Evolutionary conservation across 441 rosid genomes (phyloP), one percentile per base, ranked within the genome.

Genomic region (Sinapis alba): DNA sequence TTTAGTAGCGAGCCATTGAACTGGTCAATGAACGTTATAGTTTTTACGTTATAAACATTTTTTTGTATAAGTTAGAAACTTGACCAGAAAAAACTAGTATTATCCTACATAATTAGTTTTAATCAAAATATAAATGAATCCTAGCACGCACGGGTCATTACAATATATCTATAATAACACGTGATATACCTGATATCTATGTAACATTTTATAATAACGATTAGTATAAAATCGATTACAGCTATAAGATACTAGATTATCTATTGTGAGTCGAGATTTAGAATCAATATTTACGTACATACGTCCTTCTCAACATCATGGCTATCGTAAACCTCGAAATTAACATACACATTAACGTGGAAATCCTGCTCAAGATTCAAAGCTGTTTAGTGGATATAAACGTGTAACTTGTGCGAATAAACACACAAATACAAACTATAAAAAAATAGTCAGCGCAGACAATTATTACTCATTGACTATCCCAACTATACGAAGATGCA

Each of bases 391-490:
- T 36, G 18, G 18, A 36, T 61, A 34, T 5, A 51, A 72, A 72
- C 20, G 53, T 45, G 53, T 45, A 45, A 45, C 7, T 36, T 63
- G 76, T 62, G 69, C 34, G 62, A 59, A 53, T 36, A 18, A 51
- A 62, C 38, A 53, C 56, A 36, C 56, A 53, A 64, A 64, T 36
- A 56, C 78, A 51, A 50, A 18, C 7, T 51, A 24, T 36, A 75
- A 50, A 56, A 61, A 34, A 19, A 62, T 36, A 69, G 51, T 69
- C 79, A 69, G 27, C 27, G 21, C 3, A 27, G 4, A 54, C 74
- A 51, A 62, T 76, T 62, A 76, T 76, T 76, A 69, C 79, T 20
- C 74, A 62, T 76, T 76, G 70, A 76, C 74, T 76, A 76, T 47
- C 74, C 58, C 79, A 76, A 76, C 79, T 76, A 69, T 75, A 51